These are phyloP conservation scores for Taphrina pruni DNA, from an alignment of 1,139 yeast genomes.

Conservation along the genomic window DNA sequence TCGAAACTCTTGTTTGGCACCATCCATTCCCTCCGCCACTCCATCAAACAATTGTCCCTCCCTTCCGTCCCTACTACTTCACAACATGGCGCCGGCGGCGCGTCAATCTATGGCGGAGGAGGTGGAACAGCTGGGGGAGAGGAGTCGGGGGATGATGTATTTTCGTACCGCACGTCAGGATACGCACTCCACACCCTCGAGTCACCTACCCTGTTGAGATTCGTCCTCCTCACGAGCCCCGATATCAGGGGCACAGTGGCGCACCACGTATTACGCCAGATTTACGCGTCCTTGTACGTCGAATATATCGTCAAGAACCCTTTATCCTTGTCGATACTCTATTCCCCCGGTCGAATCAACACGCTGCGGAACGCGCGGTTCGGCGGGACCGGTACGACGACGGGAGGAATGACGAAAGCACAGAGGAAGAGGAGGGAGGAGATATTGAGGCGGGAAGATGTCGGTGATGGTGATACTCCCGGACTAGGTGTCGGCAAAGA, in stretches of 20 bases:
- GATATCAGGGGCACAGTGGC: slow-evolving; percentile 61
- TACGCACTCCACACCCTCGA: slow-evolving; percentile 82
- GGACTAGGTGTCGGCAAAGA: slow-evolving; percentile 3
- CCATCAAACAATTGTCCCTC: slow-evolving; percentile 50
- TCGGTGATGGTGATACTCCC: neutral
- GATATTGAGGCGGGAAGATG: slow-evolving; percentile 9
- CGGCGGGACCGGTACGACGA: neutral
- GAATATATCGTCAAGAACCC: slow-evolving; percentile 70
- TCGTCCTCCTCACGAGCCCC: slow-evolving; percentile 75
- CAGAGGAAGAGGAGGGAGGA: slow-evolving; percentile 6
- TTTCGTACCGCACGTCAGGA: slow-evolving; percentile 71
- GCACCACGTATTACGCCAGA: slow-evolving; percentile 63
- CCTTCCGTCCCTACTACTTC: slow-evolving; percentile 43
- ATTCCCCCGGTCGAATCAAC: neutral
- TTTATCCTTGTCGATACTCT: slow-evolving; percentile 15
- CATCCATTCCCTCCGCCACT: slow-evolving; percentile 75
- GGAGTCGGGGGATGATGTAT: slow-evolving; percentile 51
- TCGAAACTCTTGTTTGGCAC: slow-evolving; percentile 83
- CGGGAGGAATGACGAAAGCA: neutral
- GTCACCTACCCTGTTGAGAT: slow-evolving; percentile 76
- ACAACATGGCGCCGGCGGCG: slow-evolving; percentile 53
- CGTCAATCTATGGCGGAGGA: slow-evolving; percentile 43
- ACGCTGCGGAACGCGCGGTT: neutral
- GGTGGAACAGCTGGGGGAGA: too few species aligned
- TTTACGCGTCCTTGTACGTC: slow-evolving; percentile 72